Base-by-base conservation (phyloP, 495 filamentous ascomycete genomes). In the Alectoria sarmentosa region DNA sequence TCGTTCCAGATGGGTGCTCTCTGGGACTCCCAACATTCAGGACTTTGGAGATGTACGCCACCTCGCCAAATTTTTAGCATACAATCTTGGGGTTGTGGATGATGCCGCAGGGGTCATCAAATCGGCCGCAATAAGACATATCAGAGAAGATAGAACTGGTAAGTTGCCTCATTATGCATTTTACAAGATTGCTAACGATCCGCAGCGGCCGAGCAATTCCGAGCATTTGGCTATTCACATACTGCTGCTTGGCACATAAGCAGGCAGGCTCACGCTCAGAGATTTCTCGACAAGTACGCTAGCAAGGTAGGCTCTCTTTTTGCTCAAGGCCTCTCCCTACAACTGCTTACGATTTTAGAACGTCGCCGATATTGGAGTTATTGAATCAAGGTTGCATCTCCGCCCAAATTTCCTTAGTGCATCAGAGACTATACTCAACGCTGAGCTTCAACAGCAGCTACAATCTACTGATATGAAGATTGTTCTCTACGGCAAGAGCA, bases 1-100 rank as follows among this genome's bases (percentile, higher is more conserved):
- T 34, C 74, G 76, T 55, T 80, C 81, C 14, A 83, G 82, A 62
- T 91, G 88, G 88, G 75, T 88, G 30, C 72, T 91, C 1, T 90
- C 87, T 0, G 88, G 83, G 4, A 91, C 88, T 2, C 88, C 87
- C 0, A 76, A 77, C 2, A 70, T 88, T 0, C 73, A 73, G 8
- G 79, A 82, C 49, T 84, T 89, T 61, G 76, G 76, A 17, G 84
- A 88, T 58, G 73, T 89, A 30, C 85, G 85, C 54, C 75, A 72
- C 5, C 83, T 88, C 39, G 84, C 83, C 3, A 69, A 72, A 1
- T 75, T 85, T 26, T 60, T 91, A 5, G 79, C 81, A 7, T 65
- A 85, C 13, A 80, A 84, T 61, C 74, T 86, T 4, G 84, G 83
- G 2, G 72, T 79, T 49, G 77, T 81, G 62, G 78, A 85, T 48